Evolutionary conservation across 2,329 filamentous ascomycete genomes (phyloP), one percentile per base, ranked within the genome.

Genomic region (Fusarium robinianum): DNA sequence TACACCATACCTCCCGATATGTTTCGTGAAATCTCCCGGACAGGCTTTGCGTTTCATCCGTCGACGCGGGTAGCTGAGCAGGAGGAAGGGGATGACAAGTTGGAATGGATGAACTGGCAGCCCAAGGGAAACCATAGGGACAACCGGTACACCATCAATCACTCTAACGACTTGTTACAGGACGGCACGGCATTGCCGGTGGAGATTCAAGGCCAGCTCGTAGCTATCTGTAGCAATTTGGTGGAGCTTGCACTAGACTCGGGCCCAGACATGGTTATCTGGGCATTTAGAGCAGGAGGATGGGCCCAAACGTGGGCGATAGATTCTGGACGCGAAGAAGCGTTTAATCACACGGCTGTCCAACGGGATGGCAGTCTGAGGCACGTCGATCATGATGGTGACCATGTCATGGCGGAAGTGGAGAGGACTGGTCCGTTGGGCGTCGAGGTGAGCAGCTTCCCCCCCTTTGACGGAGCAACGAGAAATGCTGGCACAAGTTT

Each of bases 1-100:
- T 87, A 83, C 61, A 82, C 74, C 1, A 68, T 87, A 2, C 82
- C 84, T 0, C 63, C 74, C 1, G 81, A 85, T 61, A 63, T 77
- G 3, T 78, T 81, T 48, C 67, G 70, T 21, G 62, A 69, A 12
- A 63, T 66, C 29, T 53, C 57, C 16, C 53, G 40, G n/a, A 25
- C 26, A 7, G 37, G 43, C 14, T 35, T 44, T 17, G 40, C 48
- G 16, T 27, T 47, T 39, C 46, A 44, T 16, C 21, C 33, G 18
- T 36, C 21, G 14, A 38, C 32, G 22, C 23, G 43, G 15, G 21
- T 19, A 21, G 26, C 36, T 21, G 27, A 37, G 5, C 43, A 42
- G 11, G 46, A 45, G 11, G 46, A 37, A 5, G 38, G n/a, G 8
- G 46, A 34, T 29, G 30, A 34, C 15, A 19, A 40, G 16, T 29